Base-by-base conservation (phyloP, 352 stramenopile genomes). In the Pythium angustatum region DNA sequence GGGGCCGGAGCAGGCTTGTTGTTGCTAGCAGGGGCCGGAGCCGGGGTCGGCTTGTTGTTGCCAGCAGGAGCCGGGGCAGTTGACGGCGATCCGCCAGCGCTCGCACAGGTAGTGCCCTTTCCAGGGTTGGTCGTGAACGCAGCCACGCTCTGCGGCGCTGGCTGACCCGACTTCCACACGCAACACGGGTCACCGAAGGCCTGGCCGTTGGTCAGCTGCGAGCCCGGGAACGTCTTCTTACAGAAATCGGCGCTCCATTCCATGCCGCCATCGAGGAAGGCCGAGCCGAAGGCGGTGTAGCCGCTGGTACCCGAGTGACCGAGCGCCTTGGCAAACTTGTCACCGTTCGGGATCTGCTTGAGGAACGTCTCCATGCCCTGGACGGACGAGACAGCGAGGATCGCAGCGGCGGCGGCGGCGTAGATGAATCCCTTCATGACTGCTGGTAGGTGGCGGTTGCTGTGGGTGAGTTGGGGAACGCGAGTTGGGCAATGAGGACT, bases 341-440 rank as follows among this genome's bases (percentile, higher is more conserved):
- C 21, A 12, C 62, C 62, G 50, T 68, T 68, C 62, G 62, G 62
- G 36, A 68, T 40, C 28, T 63, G 68, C 45, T 58, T 55, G 21
- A 78, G 47, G 58, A 82, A 86, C 53, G 56, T 34, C 43, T 66
- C 36, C 54, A 68, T 53, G 43, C 59, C 69, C 6, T 88, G 84
- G 69, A 97, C 83, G 43, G 94, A 77, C 28, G 47, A 26, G 70
- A 92, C 91, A 31, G 85, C 93, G 56, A 90, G 81, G 38, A 93
- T 73, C 34, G 94, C 74, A 40, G 93, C 66, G 62, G 51, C 44
- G 31, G 36, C 31, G 22, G 60, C 60, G 41, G 60, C 34, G 60
- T 30, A 38, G n/a, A 34, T 26, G 52, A 61, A 47, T 43, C 60
- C 41, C 60, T 68, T 67, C 60, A 67, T 62, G 33, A n/a, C n/a